Base-by-base conservation (phyloP, 2,329 filamentous ascomycete species). In the Scopulariopsis brevicaulis region DNA sequence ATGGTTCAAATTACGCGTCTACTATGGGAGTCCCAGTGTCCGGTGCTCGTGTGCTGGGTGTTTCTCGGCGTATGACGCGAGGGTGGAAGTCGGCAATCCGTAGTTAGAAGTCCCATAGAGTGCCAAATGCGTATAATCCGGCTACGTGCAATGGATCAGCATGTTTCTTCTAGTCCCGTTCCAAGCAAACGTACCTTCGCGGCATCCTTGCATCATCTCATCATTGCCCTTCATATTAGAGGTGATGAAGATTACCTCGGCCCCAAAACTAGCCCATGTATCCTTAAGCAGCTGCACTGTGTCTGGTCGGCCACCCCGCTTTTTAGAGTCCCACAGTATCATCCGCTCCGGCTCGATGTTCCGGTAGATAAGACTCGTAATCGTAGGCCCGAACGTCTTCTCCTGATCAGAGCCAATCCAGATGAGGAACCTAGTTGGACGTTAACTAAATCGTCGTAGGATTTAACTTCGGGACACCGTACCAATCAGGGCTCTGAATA, bases 241-340 rank as follows among this genome's bases (percentile, higher is more conserved):
- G 1, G 71, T 73, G 62, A 74, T 74, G 64, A 74, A 74, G 58
- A 74, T 73, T 51, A 74, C 71, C 63, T 74, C 71, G 5, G 71
- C 71, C 14, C 70, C 67, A 60, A 72, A 74, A 61, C 67, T 71
- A 35, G 62, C 54, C 68, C 69, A 74, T 14, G 69, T 71, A 24
- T 72, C 71, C 63, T 67, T 71, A 58, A 74, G 66, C 1, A 74
- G 65, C 60, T 70, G 63, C 55, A 73, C 63, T 6, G 66, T 66
- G 63, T 74, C 69, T 4, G 71, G 71, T 7, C 71, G 64, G 4
- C 71, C 71, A n/a, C 71, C 71, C 34, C 68, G 65, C 63, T 73
- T 69, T 65, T 71, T 73, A 0, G 71, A 69, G 62, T 74, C 71
- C 71, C 71, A 74, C 7, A 73, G 66, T 56, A 74, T 72, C 71